Conservation (phyloP, 73 alveolate genomes). For the Effrenium voratum region DNA sequence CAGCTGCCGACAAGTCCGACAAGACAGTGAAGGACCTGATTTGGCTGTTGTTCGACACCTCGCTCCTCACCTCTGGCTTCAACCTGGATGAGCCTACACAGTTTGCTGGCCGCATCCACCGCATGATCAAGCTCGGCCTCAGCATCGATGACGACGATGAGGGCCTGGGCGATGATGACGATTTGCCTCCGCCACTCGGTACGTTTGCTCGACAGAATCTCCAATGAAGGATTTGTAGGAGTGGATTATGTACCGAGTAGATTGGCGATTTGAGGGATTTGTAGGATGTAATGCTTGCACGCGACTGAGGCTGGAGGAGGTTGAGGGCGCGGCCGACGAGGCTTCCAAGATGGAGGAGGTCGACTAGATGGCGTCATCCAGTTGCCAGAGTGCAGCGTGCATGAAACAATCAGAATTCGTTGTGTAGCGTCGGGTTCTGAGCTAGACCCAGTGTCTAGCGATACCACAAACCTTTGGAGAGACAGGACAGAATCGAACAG, state of each 20-base stretch:
- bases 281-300: too few species aligned
- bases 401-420: too few species aligned
- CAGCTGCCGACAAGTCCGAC: conserved; percentile 99
- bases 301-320: conserved; percentile 82
- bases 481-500: too few species aligned
- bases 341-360: conserved; percentile 94
- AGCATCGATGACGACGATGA: conserved; percentile 86
- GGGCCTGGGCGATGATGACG: conserved; percentile 85
- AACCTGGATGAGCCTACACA: conserved; percentile 99
- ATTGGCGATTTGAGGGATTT: too few species aligned
- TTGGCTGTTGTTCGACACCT: conserved; percentile 99
- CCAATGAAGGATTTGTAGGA: too few species aligned
- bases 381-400: conserved; percentile 11
- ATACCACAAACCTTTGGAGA: too few species aligned
- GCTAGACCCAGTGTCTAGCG: too few species aligned
- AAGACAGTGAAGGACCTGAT: conserved; percentile 99
- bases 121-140: conserved; percentile 99
- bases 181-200: conserved; percentile 47
- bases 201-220: too few species aligned
- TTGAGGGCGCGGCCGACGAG: conserved; percentile 89
- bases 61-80: conserved; percentile 99
- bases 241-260: too few species aligned
- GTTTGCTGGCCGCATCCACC: conserved; percentile 99
- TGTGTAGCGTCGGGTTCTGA: too few species aligned
- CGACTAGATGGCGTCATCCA: conserved; percentile 21